These are phyloP conservation scores for Coniochaeta ligniaria DNA, from an alignment of 2,329 filamentous ascomycete genomes.

Conservation along the genomic window DNA sequence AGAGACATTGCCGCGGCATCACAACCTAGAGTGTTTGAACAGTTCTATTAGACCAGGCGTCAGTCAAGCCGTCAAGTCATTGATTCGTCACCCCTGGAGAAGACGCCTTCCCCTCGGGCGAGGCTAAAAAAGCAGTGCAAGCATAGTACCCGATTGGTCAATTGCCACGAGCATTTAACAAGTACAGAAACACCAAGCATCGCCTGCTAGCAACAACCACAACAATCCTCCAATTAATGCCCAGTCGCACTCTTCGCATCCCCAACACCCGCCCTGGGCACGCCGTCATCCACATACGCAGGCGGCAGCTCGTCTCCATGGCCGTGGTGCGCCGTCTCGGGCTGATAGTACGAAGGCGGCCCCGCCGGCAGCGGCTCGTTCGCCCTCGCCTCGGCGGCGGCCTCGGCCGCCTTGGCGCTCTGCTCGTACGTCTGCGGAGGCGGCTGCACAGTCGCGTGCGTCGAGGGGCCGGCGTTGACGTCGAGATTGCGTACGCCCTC, in stretches of 20 bases:
- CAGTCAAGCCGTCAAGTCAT: too few relatives aligned
- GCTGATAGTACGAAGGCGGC: background rate
- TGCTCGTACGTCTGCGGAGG: slow-evolving; percentile 1
- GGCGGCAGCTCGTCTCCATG: background rate
- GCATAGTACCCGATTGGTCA: background rate
- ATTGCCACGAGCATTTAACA: background rate
- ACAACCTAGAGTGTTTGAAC: too few relatives aligned
- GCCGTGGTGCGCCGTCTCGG: background rate
- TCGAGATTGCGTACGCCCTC: slow-evolving; percentile 7
- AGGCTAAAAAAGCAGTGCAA: background rate
- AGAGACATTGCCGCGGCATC: too few relatives aligned
- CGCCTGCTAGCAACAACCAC: background rate
- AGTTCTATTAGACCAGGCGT: too few relatives aligned
- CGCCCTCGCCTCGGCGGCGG: slow-evolving; percentile 4
- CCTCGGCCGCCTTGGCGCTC: slow-evolving; percentile 9
- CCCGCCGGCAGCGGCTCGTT: background rate
- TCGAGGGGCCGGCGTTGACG: slow-evolving; percentile 2
- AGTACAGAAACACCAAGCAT: background rate
- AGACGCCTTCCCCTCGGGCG: background rate
- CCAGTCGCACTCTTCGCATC: background rate
- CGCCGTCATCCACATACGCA: slow-evolving; percentile 1
- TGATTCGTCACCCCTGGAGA: background rate
- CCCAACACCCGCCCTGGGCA: background rate
- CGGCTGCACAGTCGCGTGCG: too few relatives aligned
- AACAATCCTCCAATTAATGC: background rate